These are phyloP conservation scores for Candida maltosa DNA, from an alignment of 805 yeast genomes.

Conservation along the genomic window DNA sequence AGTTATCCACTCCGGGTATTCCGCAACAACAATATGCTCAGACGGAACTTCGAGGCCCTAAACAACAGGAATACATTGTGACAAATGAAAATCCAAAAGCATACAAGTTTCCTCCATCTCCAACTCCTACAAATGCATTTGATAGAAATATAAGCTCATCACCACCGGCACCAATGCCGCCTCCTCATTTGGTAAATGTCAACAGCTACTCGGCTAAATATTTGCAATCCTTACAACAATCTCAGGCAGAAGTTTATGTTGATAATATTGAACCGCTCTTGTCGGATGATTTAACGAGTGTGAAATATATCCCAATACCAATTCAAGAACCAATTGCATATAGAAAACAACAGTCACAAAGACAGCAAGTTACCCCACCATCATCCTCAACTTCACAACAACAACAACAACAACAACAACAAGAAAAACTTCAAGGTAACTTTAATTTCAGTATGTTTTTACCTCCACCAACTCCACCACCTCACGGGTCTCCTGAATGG, in stretches of 20 bases:
- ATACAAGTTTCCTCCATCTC: constrained; percentile 56
- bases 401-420: constrained; percentile 7
- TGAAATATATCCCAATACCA: constrained; percentile 38
- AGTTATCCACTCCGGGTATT: constrained; percentile 3
- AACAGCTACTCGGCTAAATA: constrained; percentile 41
- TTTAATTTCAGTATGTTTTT: constrained; percentile 6
- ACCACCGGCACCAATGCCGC: background rate
- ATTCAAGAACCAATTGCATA: constrained; percentile 30
- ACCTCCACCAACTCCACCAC: constrained; percentile 25
- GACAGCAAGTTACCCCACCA: constrained; percentile 9
- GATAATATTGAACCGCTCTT: constrained; percentile 36
- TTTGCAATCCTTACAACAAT: constrained; percentile 27
- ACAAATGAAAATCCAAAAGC: constrained; percentile 45
- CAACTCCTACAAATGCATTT: constrained; percentile 19
- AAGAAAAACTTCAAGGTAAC: background rate
- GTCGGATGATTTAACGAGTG: constrained; percentile 6
- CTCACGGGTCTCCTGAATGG: constrained; percentile 35
- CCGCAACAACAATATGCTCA: constrained; percentile 5
- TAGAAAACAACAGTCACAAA: constrained; percentile 7
- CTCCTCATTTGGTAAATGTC: background rate
- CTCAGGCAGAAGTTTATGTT: constrained; percentile 15
- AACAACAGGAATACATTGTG: constrained; percentile 41
- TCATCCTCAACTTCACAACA: constrained; percentile 3
- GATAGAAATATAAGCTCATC: too few relatives aligned
- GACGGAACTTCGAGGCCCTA: constrained; percentile 6